These are phyloP conservation scores for Eleusine indica DNA, from an alignment of 176 grass and related monocot genomes.

Conservation along the genomic window DNA sequence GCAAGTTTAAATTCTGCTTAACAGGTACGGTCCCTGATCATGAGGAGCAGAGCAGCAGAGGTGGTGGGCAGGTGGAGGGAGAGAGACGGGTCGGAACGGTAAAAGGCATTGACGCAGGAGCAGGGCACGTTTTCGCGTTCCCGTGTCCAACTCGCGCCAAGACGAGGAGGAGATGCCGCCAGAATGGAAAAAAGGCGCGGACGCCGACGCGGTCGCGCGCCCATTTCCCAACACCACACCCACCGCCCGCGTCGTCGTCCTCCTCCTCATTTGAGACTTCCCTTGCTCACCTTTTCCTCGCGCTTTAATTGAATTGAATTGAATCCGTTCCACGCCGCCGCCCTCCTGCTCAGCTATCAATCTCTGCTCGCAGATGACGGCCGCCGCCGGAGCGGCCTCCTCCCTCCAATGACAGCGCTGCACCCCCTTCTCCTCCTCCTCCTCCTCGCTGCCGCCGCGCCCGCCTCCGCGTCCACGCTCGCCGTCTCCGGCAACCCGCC, in stretches of 20 bases:
- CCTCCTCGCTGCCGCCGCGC: neutral
- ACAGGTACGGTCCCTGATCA: no score
- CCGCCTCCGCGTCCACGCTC: constrained; percentile 58
- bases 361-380: constrained; percentile 36
- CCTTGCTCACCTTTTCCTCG: neutral
- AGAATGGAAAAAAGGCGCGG: neutral
- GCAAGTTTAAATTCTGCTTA: no score
- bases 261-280: no score
- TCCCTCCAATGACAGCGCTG: constrained; percentile 35
- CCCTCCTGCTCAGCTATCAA: no score
- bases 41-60: no score
- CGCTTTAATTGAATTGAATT: neutral
- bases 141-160: neutral
- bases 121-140: neutral
- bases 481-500: constrained; percentile 46
- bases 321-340: neutral
- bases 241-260: neutral
- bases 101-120: neutral
- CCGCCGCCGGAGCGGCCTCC: neutral
- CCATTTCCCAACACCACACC: neutral
- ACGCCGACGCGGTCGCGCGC: constrained; percentile 13
- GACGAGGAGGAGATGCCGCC: neutral
- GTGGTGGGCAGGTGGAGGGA: neutral
- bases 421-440: neutral
- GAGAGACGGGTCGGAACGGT: neutral